Evolutionary conservation across 441 rosid genomes (phyloP).

Genomic region (Euphorbia celastroides): DNA sequence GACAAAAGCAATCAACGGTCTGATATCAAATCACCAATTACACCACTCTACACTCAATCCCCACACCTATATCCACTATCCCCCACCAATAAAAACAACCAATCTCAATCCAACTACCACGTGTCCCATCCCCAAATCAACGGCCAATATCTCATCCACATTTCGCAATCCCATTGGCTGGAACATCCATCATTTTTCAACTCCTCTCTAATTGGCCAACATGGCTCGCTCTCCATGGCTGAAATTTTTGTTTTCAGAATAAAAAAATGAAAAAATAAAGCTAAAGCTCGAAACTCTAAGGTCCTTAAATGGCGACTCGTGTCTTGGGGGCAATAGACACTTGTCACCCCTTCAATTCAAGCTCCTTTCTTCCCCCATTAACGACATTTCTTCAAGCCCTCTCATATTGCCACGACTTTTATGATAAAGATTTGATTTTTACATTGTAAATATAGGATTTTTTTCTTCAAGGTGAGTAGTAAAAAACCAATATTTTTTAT

Average conservation of each 20-base stretch:
- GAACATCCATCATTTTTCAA: constrained; percentile 24
- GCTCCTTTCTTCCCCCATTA: constrained; percentile 20
- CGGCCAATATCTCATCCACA: constrained; percentile 33
- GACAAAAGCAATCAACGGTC: not conserved
- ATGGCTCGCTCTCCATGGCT: constrained; percentile 35
- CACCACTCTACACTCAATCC: not conserved
- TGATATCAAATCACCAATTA: not conserved
- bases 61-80: not conserved
- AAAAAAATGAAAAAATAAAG: constrained; percentile 10
- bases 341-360: constrained; percentile 43
- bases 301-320: constrained; percentile 60
- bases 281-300: constrained; percentile 18
- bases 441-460: not conserved
- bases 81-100: constrained; percentile 4
- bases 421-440: not conserved
- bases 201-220: constrained; percentile 39
- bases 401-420: constrained; percentile 20
- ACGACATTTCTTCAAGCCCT: constrained; percentile 20
- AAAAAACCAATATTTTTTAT: not conserved
- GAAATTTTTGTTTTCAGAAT: constrained; percentile 20
- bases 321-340: constrained; percentile 50
- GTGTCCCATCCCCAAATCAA: constrained; percentile 27
- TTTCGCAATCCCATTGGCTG: constrained; percentile 25
- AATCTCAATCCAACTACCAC: constrained; percentile 3
- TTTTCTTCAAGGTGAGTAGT: constrained; percentile 15